Evolutionary conservation across 306 rosid species (phyloP), one percentile per base, ranked within the genome.

Genomic region (Castanea mollissima): DNA sequence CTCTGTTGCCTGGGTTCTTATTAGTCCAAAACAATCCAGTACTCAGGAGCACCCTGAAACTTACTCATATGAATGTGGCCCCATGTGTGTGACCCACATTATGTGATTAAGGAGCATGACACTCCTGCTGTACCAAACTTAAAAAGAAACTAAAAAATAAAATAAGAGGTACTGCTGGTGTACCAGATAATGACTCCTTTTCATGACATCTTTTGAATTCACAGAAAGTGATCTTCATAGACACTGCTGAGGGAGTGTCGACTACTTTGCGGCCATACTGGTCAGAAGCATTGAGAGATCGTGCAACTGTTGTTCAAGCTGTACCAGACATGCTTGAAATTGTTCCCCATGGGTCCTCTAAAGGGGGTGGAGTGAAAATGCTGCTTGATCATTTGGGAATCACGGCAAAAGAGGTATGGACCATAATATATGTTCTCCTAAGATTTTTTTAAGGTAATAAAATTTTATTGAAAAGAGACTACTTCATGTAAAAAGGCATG

Each of bases 361-460:
- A 91, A 85, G 99, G 99, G 73, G 85, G 80, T 79, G 97, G 99
- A 55, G 94, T 95, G 21, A 86, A 91, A 83, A 19, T 89, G 49
- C 82, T 95, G 64, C 97, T 95, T n/a, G 97, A 95, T 87, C 98
- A 95, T 78, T 82, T 95, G 82, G 96, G 93, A 75, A 71, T 87
- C 77, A 77, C 92, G 71, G 79, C 94, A 10, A 72, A 91, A 29
- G 92, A 95, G 97, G 99, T 94, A 89, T 54, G 71, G 73, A 44
- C 56, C 44, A 20, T 68, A 21, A 44, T 9, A 79, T 69, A 41
- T 44, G n/a, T 78, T 52, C 54, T 55, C 46, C 46, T 41, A 8
- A 41, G 46, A 41, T 8, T 41, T 38, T 38, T 38, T 38, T 41
- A 8, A 41, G 46, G 46, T 41, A 41, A 41, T 2, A 41, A 41